Conservation (phyloP, 2,329 filamentous ascomycete genomes). For the Fusarium anguioides region DNA sequence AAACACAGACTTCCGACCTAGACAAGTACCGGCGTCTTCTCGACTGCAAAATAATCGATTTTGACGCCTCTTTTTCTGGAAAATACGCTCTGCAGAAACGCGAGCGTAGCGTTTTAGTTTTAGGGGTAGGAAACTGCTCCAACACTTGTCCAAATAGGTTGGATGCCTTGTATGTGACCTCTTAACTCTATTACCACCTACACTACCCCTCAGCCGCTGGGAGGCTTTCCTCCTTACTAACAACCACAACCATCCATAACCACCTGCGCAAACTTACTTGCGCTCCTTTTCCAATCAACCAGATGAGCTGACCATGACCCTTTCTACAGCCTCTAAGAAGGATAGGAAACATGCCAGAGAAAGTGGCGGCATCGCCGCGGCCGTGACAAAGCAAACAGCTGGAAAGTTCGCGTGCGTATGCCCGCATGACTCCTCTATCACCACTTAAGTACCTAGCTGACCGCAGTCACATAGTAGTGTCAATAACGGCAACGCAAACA, state of each 20-base stretch:
- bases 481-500: slow-evolving; percentile 46
- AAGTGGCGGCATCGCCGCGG: slow-evolving; percentile 62
- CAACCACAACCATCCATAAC: neutral
- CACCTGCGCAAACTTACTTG: slow-evolving; percentile 25
- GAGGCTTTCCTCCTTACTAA: slow-evolving; percentile 8
- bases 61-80: slow-evolving; percentile 27
- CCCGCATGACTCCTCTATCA: slow-evolving; percentile 46
- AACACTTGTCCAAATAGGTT: slow-evolving; percentile 46
- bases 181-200: slow-evolving; percentile 20
- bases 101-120: slow-evolving; percentile 32
- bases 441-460: slow-evolving; percentile 39
- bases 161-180: slow-evolving; percentile 53
- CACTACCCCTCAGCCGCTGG: slow-evolving; percentile 22
- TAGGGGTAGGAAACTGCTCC: slow-evolving; percentile 50
- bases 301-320: slow-evolving; percentile 42
- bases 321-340: slow-evolving; percentile 59
- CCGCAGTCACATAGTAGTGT: slow-evolving; percentile 37
- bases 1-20: slow-evolving; percentile 33
- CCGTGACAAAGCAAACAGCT: slow-evolving; percentile 64
- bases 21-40: slow-evolving; percentile 37
- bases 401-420: slow-evolving; percentile 63
- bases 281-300: slow-evolving; percentile 18
- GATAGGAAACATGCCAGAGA: slow-evolving; percentile 67
- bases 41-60: slow-evolving; percentile 19
- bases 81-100: slow-evolving; percentile 46